Percentiles rank a stretch among this genome's conserved stretches.
These are phyloP conservation scores for Wickerhamiella nectarea DNA, from an alignment of 805 yeast genomes.

Conservation along the genomic window DNA sequence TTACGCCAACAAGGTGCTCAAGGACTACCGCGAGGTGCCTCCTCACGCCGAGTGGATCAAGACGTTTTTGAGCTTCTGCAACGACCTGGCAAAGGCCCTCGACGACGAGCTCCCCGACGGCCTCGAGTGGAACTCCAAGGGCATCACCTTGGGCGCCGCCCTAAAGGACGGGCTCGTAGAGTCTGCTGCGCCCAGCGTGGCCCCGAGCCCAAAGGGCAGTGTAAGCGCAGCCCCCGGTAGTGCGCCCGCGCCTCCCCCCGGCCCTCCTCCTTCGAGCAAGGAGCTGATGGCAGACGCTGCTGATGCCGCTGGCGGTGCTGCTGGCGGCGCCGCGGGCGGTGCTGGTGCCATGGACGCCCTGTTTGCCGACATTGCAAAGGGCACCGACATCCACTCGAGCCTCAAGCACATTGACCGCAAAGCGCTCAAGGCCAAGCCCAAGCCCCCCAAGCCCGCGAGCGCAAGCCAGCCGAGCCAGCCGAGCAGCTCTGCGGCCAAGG, in stretches of 20 bases:
- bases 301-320: conserved; percentile 15
- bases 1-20: conserved; percentile 83
- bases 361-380: conserved; percentile 79
- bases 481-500: too few species aligned
- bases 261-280: conserved; percentile 73
- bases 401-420: conserved; percentile 87
- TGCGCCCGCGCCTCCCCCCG: conserved; percentile 60
- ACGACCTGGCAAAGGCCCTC: conserved; percentile 55
- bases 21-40: conserved; percentile 67
- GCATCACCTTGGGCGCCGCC: conserved; percentile 43
- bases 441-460: conserved; percentile 7
- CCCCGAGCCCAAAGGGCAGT: not conserved
- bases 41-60: conserved; percentile 74
- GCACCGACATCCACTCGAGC: conserved; percentile 69
- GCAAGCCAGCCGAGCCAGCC: too few species aligned
- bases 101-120: conserved; percentile 75
- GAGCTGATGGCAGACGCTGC: conserved; percentile 31
- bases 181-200: not conserved
- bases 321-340: conserved; percentile 6
- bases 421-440: conserved; percentile 63
- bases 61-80: conserved; percentile 46
- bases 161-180: conserved; percentile 20
- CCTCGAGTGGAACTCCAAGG: conserved; percentile 59
- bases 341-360: conserved; percentile 69
- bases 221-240: conserved; percentile 28